These are phyloP conservation scores for Marasmius fiardii DNA, from an alignment of 1,284 basidiomycete species.

Conservation along the genomic window DNA sequence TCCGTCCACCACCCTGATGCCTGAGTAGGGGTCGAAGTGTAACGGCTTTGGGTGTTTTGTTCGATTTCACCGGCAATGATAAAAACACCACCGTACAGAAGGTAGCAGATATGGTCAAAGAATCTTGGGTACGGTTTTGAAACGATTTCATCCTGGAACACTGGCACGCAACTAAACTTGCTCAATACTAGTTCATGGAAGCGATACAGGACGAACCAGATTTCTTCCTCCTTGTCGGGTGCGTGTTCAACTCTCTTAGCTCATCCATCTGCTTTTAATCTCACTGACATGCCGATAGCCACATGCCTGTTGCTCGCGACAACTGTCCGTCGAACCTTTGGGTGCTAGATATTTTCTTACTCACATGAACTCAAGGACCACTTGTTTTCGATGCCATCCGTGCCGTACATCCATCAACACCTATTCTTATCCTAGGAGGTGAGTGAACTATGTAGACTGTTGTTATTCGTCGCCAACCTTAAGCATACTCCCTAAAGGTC, in stretches of 20 bases:
- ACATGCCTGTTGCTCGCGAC: constrained; percentile 67
- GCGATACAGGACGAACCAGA: constrained; percentile 81
- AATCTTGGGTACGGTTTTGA: constrained; percentile 51
- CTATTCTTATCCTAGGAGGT: constrained; percentile 80
- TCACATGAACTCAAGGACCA: constrained; percentile 45
- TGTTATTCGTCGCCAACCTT: neutral
- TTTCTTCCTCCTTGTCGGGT: constrained; percentile 74
- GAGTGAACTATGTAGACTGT: constrained; percentile 9
- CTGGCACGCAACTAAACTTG: neutral
- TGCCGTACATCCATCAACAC: constrained; percentile 67
- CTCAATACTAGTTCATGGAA: constrained; percentile 56
- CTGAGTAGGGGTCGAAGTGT: constrained; percentile 59
- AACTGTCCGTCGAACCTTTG: constrained; percentile 40
- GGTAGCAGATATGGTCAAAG: constrained; percentile 73
- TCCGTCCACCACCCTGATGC: constrained; percentile 5
- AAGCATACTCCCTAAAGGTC: constrained; percentile 45
- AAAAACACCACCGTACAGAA: constrained; percentile 72
- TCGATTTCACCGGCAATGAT: constrained; percentile 64
- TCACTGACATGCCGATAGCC: constrained; percentile 35
- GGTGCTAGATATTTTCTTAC: too few species aligned
- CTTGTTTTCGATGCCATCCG: constrained; percentile 74
- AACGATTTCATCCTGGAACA: neutral
- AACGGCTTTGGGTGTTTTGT: constrained; percentile 82
- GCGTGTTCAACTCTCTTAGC: constrained; percentile 19
- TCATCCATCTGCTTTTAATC: neutral